Evolutionary conservation across 2,329 filamentous ascomycete species (phyloP).

Genomic region (Pseudocercospora pini-densiflorae): DNA sequence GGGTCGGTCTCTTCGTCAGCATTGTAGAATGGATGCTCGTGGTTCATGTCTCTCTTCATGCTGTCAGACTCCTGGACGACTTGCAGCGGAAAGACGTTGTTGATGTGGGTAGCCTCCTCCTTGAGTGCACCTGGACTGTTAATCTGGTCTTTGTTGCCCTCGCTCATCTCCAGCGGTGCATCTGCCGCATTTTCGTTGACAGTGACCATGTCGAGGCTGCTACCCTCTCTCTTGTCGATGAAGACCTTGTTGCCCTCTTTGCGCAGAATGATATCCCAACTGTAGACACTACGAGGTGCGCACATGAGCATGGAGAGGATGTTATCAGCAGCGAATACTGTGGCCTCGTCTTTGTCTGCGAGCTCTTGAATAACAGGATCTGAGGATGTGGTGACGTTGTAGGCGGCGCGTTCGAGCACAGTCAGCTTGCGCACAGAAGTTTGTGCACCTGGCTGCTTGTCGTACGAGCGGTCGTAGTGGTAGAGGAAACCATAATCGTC

Average conservation of each 20-base stretch:
- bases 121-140: slow-evolving; percentile 94
- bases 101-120: slow-evolving; percentile 98
- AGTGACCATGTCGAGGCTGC: slow-evolving; percentile 93
- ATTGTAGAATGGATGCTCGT: slow-evolving; percentile 98
- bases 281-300: slow-evolving; percentile 92
- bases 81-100: slow-evolving; percentile 99
- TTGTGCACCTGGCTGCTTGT: slow-evolving; percentile 87
- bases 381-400: slow-evolving; percentile 96
- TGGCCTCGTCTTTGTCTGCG: slow-evolving; percentile 92
- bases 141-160: slow-evolving; percentile 90
- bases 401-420: slow-evolving; percentile 89
- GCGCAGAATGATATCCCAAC: slow-evolving; percentile 95
- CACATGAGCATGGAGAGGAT: slow-evolving; percentile 99
- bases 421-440: slow-evolving; percentile 84
- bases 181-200: slow-evolving; percentile 99
- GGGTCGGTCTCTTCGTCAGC: slow-evolving; percentile 89
- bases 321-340: slow-evolving; percentile 95
- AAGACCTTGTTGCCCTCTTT: slow-evolving; percentile 96
- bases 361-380: slow-evolving; percentile 98
- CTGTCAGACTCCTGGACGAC: slow-evolving; percentile 82
- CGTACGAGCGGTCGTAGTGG: slow-evolving; percentile 95
- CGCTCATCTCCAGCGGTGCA: slow-evolving; percentile 86
- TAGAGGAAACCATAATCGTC: slow-evolving; percentile 97
- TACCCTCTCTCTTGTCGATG: slow-evolving; percentile 97
- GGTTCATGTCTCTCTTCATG: slow-evolving; percentile 78